phyloP scores from a whole-genome alignment of 495 filamentous ascomycete species.

The Talaromyces wortmannii region DNA sequence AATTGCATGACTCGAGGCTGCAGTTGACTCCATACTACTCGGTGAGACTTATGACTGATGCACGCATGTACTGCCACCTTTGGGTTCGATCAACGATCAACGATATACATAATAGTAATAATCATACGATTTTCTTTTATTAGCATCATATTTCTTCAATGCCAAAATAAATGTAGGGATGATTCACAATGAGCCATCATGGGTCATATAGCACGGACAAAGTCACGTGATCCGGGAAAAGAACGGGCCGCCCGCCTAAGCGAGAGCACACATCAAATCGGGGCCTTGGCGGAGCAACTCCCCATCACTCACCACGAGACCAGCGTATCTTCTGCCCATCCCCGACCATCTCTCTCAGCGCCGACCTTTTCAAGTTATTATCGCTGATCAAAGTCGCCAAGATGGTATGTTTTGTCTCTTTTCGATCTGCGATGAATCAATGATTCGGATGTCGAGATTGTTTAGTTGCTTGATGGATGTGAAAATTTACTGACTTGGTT shows the following conservation, averaged over 20 bases:
- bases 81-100: conserved; percentile 3
- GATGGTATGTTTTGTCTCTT: conserved; percentile 32
- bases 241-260: conserved; percentile 22
- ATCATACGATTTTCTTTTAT: not conserved
- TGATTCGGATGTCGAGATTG: conserved; percentile 11
- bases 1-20: too few relatives aligned
- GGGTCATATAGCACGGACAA: not conserved
- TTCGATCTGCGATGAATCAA: not conserved
- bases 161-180: not conserved
- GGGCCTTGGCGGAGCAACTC: conserved; percentile 18
- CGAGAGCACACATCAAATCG: conserved; percentile 36
- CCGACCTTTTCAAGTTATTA: conserved; percentile 8
- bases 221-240: conserved; percentile 1
- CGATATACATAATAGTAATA: not conserved
- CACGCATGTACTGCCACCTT: too few relatives aligned
- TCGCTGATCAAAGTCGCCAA: conserved; percentile 46
- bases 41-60: too few relatives aligned
- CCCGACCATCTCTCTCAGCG: conserved; percentile 42
- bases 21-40: too few relatives aligned
- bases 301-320: conserved; percentile 30
- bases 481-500: too few relatives aligned
- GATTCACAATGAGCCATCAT: not conserved
- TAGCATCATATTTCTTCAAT: not conserved
- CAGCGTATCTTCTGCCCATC: conserved; percentile 20
- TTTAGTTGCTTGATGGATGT: conserved; percentile 1